Percentiles rank a stretch among this genome's conserved stretches.
These are phyloP conservation scores for Krasilnikovozyma curviuscula DNA, from an alignment of 768 basidiomycete genomes.

Conservation along the genomic window DNA sequence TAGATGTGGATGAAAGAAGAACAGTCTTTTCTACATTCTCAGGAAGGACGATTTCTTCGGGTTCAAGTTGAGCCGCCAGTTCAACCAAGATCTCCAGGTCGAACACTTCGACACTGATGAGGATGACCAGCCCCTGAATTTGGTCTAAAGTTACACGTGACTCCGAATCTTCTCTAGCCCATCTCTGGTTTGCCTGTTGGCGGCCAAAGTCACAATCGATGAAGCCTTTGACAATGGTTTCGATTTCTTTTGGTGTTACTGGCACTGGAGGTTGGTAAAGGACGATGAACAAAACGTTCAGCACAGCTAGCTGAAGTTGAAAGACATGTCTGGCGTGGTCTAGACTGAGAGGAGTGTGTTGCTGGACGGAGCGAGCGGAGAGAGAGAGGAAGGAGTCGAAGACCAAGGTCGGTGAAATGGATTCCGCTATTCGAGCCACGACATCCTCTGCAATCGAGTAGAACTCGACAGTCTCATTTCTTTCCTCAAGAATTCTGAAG, in stretches of 20 bases:
- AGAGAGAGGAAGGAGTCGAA: no score
- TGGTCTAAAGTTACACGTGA: conserved; percentile 41
- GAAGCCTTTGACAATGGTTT: conserved; percentile 17
- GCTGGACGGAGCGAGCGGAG: no score
- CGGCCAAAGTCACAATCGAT: conserved; percentile 24
- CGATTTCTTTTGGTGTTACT: conserved; percentile 13
- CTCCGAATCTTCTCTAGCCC: conserved; percentile 58
- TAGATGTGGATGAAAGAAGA: neutral
- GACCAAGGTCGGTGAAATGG: no score
- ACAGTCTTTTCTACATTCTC: conserved; percentile 34
- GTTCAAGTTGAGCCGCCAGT: conserved; percentile 31
- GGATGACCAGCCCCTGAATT: conserved; percentile 38
- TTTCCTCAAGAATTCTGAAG: no score
- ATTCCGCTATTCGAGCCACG: no score
- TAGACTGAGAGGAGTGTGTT: no score
- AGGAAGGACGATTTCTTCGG: conserved; percentile 34
- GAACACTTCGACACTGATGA: conserved; percentile 41
- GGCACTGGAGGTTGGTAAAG: conserved; percentile 40
- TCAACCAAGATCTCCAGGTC: conserved; percentile 44
- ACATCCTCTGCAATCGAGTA: no score
- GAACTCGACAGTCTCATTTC: no score
- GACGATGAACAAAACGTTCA: conserved; percentile 76
- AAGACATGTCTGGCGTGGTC: conserved; percentile 24
- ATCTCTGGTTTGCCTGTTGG: conserved; percentile 40
- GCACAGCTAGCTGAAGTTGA: conserved; percentile 51